Base-by-base conservation (phyloP, 768 basidiomycete genomes). In the Cystofilobasidium macerans region DNA sequence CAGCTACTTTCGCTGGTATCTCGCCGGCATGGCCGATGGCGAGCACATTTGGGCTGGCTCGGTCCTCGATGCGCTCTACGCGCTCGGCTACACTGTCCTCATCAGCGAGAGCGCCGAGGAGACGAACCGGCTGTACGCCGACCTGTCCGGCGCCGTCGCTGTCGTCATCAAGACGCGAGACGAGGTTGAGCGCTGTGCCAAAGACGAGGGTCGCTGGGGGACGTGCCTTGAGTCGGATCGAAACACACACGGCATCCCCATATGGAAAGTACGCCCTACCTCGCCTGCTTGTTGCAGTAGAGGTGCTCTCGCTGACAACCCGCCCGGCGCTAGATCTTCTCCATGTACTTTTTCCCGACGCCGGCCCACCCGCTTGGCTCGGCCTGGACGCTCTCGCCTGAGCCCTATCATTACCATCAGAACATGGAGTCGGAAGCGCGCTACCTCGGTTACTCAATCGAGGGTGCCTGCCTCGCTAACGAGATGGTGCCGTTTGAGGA, bases 151-250 rank as follows among this genome's bases (percentile, higher is more conserved):
- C 3, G 65, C 65, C 24, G 65, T 67, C n/a, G 53, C 32, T 26
- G 35, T 42, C 18, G 60, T 67, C n/a, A 45, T 67, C 65, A 67
- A 61, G 83, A 95, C 92, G 71, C 86, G 94, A n/a, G 87, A 85
- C 24, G 94, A 97, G 75, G 94, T 98, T 90, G 88, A 90, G 76
- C 95, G 95, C 78, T 85, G 94, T 30, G 43, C 40, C 8, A 42
- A 24, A 53, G 30, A 28, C 16, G 51, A 32, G 8, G 60, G 65
- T 3, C 30, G 32, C 18, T 22, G 33, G 6, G 65, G 65, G 36
- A 59, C 58, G 12, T 67, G 65, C 51, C 43, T 61, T 30, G 65
- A 67, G 43, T 33, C 58, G 4, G 60, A 61, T 16, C 26, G 42
- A 8, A 67, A 67, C 43, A 60, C 65, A 35, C 51, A 38, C 13